Evolutionary conservation across 202 grass and related monocot genomes (phyloP).

Genomic region (Miscanthus sacchariflorus): DNA sequence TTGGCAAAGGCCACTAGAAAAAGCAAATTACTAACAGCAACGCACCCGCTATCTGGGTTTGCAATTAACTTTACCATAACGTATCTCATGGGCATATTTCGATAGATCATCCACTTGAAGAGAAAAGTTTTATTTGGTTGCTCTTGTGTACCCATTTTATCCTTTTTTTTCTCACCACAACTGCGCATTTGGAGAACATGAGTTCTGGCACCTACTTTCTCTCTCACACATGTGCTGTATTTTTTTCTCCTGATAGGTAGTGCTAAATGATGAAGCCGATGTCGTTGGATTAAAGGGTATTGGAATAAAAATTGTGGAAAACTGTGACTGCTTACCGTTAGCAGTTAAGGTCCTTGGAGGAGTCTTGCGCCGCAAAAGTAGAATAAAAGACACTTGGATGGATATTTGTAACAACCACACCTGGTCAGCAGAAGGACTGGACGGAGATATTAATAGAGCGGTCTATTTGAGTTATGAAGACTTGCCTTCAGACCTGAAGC

Average conservation of each 20-base stretch:
- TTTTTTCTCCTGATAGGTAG: background rate
- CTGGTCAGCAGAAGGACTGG: conserved; percentile 3
- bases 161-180: too few species aligned
- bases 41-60: too few species aligned
- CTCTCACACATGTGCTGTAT: background rate
- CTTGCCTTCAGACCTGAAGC: conserved; percentile 37
- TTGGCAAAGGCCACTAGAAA: too few species aligned
- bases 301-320: background rate
- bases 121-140: too few species aligned
- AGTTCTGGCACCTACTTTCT: too few species aligned
- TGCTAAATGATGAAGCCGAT: background rate
- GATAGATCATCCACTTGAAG: too few species aligned
- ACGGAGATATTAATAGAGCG: background rate
- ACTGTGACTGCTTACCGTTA: background rate
- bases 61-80: too few species aligned
- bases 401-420: background rate
- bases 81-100: too few species aligned
- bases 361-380: background rate
- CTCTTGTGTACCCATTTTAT: too few species aligned
- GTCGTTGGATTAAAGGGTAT: background rate
- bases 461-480: conserved; percentile 45
- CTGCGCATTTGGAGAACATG: too few species aligned
- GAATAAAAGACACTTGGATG: conserved; percentile 19
- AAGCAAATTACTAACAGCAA: too few species aligned
- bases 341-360: conserved; percentile 30